These are phyloP conservation scores for Ascochyta clinopodiicola DNA, from an alignment of 2,329 filamentous ascomycete species.

Conservation along the genomic window DNA sequence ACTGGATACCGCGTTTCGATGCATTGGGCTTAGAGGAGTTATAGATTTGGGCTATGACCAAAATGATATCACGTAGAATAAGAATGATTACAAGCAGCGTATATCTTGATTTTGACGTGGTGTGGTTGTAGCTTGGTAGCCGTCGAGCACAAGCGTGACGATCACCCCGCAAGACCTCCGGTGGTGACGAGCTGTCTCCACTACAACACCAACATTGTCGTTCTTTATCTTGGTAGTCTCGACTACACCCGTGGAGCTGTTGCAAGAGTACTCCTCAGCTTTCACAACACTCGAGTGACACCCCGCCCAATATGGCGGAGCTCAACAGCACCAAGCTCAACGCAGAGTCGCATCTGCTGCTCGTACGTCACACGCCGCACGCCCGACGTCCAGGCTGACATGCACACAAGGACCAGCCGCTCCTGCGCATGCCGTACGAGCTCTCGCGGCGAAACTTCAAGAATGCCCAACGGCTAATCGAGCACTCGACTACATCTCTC, in stretches of 20 bases:
- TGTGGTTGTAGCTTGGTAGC: neutral
- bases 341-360: constrained; percentile 75
- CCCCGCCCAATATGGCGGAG: constrained; percentile 50
- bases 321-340: constrained; percentile 69
- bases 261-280: neutral
- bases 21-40: constrained; percentile 51
- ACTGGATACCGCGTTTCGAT: constrained; percentile 45
- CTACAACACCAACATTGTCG: neutral
- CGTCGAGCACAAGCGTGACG: neutral
- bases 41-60: constrained; percentile 45
- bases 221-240: neutral
- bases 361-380: constrained; percentile 58
- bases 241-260: neutral
- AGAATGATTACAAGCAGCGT: constrained; percentile 6
- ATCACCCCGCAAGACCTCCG: constrained; percentile 14
- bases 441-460: constrained; percentile 95
- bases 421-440: constrained; percentile 90
- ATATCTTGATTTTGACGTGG: neutral
- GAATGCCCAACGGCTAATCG: constrained; percentile 76
- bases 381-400: neutral
- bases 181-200: constrained; percentile 6
- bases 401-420: constrained; percentile 80
- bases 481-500: constrained; percentile 71
- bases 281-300: neutral
- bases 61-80: constrained; percentile 42